These are phyloP conservation scores for Aquilaria malaccensis DNA, from an alignment of 345 rosid genomes.

Conservation along the genomic window DNA sequence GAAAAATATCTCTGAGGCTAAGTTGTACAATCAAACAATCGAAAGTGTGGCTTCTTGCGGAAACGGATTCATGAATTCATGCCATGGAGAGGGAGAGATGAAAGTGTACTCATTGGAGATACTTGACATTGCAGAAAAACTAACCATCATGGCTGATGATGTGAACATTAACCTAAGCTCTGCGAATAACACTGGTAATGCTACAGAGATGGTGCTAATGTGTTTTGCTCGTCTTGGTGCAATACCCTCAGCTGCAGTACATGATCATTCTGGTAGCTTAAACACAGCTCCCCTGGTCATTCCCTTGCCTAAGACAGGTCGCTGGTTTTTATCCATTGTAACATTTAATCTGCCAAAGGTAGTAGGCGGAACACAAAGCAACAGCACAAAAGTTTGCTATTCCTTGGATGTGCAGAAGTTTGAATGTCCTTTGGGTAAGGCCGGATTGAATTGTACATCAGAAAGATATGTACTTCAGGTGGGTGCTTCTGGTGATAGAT, in stretches of 20 bases:
- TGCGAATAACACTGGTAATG: constrained; percentile 20
- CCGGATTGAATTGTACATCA: constrained; percentile 67
- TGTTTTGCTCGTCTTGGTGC: constrained; percentile 78
- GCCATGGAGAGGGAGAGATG: constrained; percentile 45
- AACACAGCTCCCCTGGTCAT: constrained; percentile 49
- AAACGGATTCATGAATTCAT: constrained; percentile 38
- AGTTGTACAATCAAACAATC: constrained; percentile 20
- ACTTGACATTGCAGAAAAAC: constrained; percentile 49
- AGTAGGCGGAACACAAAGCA: constrained; percentile 22
- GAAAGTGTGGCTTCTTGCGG: constrained; percentile 55
- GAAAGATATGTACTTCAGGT: constrained; percentile 76
- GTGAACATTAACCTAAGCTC: constrained; percentile 22
- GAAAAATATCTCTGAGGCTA: constrained; percentile 15
- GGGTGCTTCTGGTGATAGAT: constrained; percentile 1
- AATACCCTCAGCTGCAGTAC: constrained; percentile 45
- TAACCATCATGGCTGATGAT: constrained; percentile 41
- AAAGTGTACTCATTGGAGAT: constrained; percentile 64
- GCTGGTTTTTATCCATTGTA: constrained; percentile 64
- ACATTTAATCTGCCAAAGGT: constrained; percentile 39
- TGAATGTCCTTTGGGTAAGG: constrained; percentile 71
- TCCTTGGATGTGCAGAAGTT: constrained; percentile 50
- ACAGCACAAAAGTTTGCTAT: constrained; percentile 49
- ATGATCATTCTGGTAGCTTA: constrained; percentile 70
- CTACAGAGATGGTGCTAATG: constrained; percentile 34
- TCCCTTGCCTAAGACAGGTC: constrained; percentile 64